Percentiles rank a stretch among this genome's conserved stretches.
phyloP scores from a whole-genome alignment of 2,329 filamentous ascomycete genomes.

The Xylaria sp. region DNA sequence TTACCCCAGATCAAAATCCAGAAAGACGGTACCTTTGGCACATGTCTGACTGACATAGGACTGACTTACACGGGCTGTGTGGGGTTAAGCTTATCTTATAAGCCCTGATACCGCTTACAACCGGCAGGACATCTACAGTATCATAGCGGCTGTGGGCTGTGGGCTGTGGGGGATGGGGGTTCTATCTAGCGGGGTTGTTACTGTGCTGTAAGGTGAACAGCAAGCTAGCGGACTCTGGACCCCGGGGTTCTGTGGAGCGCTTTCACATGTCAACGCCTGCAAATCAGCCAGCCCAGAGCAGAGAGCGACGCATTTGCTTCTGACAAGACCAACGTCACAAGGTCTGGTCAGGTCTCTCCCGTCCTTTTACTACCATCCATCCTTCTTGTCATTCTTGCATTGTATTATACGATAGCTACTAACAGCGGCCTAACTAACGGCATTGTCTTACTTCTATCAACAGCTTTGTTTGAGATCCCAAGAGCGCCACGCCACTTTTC shows the following conservation, averaged over 20 bases:
- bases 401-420: too few species aligned
- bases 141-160: too few species aligned
- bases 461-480: conserved; percentile 18
- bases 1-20: too few species aligned
- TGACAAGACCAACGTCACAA: conserved; percentile 31
- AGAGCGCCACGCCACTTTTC: neutral
- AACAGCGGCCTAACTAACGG: too few species aligned
- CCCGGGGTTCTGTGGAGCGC: conserved; percentile 19
- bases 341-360: neutral
- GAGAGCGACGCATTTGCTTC: neutral
- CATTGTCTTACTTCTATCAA: neutral
- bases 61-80: too few species aligned
- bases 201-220: too few species aligned
- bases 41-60: neutral
- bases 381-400: neutral
- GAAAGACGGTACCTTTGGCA: neutral
- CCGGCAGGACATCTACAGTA: neutral
- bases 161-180: neutral
- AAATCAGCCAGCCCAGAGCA: neutral
- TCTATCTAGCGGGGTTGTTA: conserved; percentile 8
- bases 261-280: conserved; percentile 34
- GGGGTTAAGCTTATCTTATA: too few species aligned
- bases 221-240: too few species aligned
- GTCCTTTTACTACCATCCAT: neutral
- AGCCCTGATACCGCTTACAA: neutral